Evolutionary conservation across 192 early-diverging fungal genomes (phyloP).

Genomic region (Helicostylum pulchrum): DNA sequence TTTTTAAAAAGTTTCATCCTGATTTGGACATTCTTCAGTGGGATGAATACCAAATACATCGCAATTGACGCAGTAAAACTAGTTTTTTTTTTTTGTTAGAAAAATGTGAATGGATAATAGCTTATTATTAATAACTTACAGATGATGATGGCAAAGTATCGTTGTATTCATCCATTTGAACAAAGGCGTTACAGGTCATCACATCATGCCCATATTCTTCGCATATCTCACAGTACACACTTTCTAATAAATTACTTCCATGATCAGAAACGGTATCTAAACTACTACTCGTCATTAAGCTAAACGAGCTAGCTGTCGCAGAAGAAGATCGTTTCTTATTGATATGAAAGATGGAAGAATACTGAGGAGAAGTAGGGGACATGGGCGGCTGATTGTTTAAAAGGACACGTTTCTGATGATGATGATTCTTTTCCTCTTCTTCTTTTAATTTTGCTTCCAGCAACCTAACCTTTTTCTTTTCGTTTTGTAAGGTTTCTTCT

Average conservation of each 20-base stretch:
- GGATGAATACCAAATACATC: constrained; percentile 63
- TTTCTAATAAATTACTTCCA: constrained; percentile 27
- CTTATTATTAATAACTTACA: background rate
- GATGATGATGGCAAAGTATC: too few species aligned
- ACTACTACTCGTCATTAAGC: background rate
- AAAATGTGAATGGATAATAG: too few species aligned
- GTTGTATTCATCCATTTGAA: background rate
- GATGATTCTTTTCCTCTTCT: background rate
- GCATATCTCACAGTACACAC: constrained; percentile 63
- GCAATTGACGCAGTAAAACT: constrained; percentile 74
- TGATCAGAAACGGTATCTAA: background rate
- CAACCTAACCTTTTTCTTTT: constrained; percentile 40
- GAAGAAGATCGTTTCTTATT: constrained; percentile 7
- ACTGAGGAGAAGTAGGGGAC: background rate
- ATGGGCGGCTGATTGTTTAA: background rate
- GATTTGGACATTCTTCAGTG: constrained; percentile 71
- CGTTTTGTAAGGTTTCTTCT: constrained; percentile 51
- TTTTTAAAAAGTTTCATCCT: constrained; percentile 65
- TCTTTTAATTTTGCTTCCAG: constrained; percentile 42
- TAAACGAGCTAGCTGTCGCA: background rate
- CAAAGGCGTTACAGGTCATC: constrained; percentile 48
- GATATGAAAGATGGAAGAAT: background rate
- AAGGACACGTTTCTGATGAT: too few species aligned
- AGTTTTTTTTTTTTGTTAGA: too few species aligned
- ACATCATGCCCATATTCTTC: constrained; percentile 62